These are phyloP conservation scores for Rutstroemia sp. DNA, from an alignment of 2,329 filamentous ascomycete genomes.

Conservation along the genomic window DNA sequence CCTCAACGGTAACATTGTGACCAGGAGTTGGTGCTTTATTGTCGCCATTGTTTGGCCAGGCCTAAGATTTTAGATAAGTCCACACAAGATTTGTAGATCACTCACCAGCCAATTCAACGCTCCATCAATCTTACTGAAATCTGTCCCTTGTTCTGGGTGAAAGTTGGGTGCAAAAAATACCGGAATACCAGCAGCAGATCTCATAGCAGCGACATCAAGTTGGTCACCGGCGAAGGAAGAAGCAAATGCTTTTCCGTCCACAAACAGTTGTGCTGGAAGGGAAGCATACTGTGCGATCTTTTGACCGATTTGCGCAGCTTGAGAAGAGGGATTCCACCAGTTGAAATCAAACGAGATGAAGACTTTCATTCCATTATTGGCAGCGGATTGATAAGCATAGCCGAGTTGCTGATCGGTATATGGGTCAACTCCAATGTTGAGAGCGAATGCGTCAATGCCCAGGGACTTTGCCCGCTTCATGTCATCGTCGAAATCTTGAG, in stretches of 20 bases:
- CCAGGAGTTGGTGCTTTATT: slow-evolving; percentile 19
- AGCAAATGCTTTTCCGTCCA: slow-evolving; percentile 31
- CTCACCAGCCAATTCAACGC: slow-evolving; percentile 21
- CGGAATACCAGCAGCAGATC: slow-evolving; percentile 21
- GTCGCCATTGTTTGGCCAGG: slow-evolving; percentile 19
- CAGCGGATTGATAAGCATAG: slow-evolving; percentile 25
- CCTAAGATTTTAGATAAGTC: slow-evolving; percentile 6
- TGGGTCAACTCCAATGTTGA: slow-evolving; percentile 28
- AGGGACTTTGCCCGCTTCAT: slow-evolving; percentile 22
- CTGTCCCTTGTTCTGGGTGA: slow-evolving; percentile 14
- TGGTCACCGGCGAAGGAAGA: slow-evolving; percentile 47
- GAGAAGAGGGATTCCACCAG: slow-evolving; percentile 12
- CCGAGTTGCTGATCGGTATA: slow-evolving; percentile 27
- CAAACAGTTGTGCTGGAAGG: slow-evolving; percentile 30
- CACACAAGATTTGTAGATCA: background rate
- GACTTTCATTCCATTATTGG: slow-evolving; percentile 26
- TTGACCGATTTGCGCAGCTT: slow-evolving; percentile 18
- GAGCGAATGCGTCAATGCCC: slow-evolving; percentile 31
- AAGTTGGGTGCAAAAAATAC: slow-evolving; percentile 22
- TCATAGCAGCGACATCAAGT: slow-evolving; percentile 33
- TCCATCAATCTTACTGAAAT: slow-evolving; percentile 16
- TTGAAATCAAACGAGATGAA: slow-evolving; percentile 31
- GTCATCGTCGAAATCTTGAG: slow-evolving; percentile 17
- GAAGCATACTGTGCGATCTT: slow-evolving; percentile 26
- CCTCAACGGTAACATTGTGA: slow-evolving; percentile 17